Base-by-base conservation (phyloP, 148 eudicot genomes). In the Persicaria tinctoria region DNA sequence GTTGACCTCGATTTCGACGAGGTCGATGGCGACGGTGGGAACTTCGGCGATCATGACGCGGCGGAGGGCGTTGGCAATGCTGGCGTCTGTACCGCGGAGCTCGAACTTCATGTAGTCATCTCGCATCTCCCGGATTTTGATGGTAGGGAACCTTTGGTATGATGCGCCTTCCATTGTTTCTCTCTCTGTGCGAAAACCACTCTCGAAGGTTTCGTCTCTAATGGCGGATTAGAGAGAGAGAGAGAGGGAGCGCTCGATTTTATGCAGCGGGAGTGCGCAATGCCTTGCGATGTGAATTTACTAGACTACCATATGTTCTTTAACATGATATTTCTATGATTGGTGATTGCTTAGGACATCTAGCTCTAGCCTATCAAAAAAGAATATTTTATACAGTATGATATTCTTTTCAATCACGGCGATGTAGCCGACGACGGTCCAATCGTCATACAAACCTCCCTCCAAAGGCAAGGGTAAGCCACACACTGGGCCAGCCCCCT, bases 1-100 rank as follows among this genome's bases (percentile, higher is more conserved):
- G 76, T 94, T 94, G 5, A 90, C 91, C 83, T 94, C 98, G 77
- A 94, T 94, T 59, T 94, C 98, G 9, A 94, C 98, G 1, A 94
- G 79, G 74, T 94, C 98, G 27, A 94, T 88, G 55, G 97, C 97
- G 46, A 95, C 77, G 5, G 96, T 95, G 3, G 98, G 98, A 0
- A 91, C 97, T 49, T 95, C 97, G 57, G 98, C 86, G 41, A 94
- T 91, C 96, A 95, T 95, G 4, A 95, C 88, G 16, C 98, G 93
- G 0, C 98, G 93, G 74, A 95, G 93, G 0, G 98, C 97, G 86
- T 94, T 94, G 8, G 98, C 98, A 41, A 94, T 76, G 60, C 86
- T 82, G 0, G 90, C 84, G 68, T 91, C 98, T 41, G 97, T 91
- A 56, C 86, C 85, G 0, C 86, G 89, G 14, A 94, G 90, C 86